These are phyloP conservation scores for Coemansia sp. DNA, from an alignment of 192 early-diverging fungal species.

Conservation along the genomic window DNA sequence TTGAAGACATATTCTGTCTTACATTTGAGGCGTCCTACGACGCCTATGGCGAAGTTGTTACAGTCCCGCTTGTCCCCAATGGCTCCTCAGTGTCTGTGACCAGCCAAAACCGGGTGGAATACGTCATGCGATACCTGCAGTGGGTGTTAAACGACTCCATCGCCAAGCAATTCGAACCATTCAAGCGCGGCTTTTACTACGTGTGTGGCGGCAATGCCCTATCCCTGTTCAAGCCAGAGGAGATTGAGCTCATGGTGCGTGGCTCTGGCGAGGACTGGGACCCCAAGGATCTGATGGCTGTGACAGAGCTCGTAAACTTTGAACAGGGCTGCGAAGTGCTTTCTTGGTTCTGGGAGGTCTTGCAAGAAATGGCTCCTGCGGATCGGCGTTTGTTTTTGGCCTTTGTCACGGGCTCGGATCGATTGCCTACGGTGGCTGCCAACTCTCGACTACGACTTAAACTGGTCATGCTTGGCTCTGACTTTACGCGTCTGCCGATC, in stretches of 20 bases:
- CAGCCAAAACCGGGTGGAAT: conserved; percentile 66
- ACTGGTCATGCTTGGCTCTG: conserved; percentile 68
- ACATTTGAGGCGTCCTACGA: conserved; percentile 74
- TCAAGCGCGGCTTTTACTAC: conserved; percentile 81
- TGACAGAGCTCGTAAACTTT: conserved; percentile 56
- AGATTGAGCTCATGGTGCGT: conserved; percentile 85
- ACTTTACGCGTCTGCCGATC: conserved; percentile 68
- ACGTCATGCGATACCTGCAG: conserved; percentile 78
- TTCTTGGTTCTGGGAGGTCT: conserved; percentile 77
- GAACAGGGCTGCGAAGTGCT: conserved; percentile 47
- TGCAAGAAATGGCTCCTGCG: conserved; percentile 61
- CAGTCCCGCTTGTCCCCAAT: conserved; percentile 63
- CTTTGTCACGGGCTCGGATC: conserved; percentile 91
- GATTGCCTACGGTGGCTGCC: conserved; percentile 75
- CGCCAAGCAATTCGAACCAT: conserved; percentile 73
- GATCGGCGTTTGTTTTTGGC: conserved; percentile 74
- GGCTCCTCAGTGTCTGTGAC: conserved; percentile 64
- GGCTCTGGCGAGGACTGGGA: conserved; percentile 66
- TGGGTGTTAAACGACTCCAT: conserved; percentile 77
- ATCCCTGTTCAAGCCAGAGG: conserved; percentile 85
- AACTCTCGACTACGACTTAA: conserved; percentile 57
- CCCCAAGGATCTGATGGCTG: conserved; percentile 23
- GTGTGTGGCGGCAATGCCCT: conserved; percentile 86
- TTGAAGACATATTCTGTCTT: conserved; percentile 80
- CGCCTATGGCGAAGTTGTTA: conserved; percentile 62